Percentiles rank a stretch among this genome's conserved stretches.
Evolutionary conservation across 2,329 filamentous ascomycete genomes (phyloP).

Genomic region (Stachybotrys chlorohalonatus): DNA sequence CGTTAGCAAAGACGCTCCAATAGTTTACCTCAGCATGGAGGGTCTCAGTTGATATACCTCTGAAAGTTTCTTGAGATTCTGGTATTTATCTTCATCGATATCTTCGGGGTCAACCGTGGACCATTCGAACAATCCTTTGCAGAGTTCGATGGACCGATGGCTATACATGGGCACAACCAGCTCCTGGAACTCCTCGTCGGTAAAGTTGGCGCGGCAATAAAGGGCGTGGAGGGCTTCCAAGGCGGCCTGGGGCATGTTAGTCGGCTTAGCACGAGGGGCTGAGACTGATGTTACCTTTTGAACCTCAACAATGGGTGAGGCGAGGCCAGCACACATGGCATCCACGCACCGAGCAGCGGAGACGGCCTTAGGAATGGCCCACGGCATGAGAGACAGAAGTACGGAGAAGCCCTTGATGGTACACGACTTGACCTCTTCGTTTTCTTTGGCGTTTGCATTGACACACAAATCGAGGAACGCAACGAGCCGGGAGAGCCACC

Average conservation of each 20-base stretch:
- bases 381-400: constrained; percentile 70
- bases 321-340: constrained; percentile 62
- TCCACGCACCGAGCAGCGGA: constrained; percentile 60
- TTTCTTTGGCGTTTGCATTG: constrained; percentile 52
- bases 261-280: constrained; percentile 9
- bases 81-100: constrained; percentile 85
- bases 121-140: constrained; percentile 70
- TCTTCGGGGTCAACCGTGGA: constrained; percentile 70
- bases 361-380: constrained; percentile 80
- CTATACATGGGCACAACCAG: constrained; percentile 75
- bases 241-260: constrained; percentile 46
- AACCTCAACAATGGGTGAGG: constrained; percentile 59
- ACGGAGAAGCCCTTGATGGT: constrained; percentile 70
- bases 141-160: constrained; percentile 59
- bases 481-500: constrained; percentile 76
- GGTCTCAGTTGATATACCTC: constrained; percentile 49
- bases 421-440: constrained; percentile 58
- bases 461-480: constrained; percentile 67
- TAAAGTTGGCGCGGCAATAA: constrained; percentile 66
- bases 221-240: constrained; percentile 78
- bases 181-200: constrained; percentile 67
- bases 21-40: neutral
- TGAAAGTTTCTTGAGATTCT: constrained; percentile 85
- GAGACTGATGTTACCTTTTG: constrained; percentile 48
- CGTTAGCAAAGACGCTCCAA: constrained; percentile 1